phyloP scores from a whole-genome alignment of 371 early-diverging fungal species.

The Cokeromyces recurvatus region DNA sequence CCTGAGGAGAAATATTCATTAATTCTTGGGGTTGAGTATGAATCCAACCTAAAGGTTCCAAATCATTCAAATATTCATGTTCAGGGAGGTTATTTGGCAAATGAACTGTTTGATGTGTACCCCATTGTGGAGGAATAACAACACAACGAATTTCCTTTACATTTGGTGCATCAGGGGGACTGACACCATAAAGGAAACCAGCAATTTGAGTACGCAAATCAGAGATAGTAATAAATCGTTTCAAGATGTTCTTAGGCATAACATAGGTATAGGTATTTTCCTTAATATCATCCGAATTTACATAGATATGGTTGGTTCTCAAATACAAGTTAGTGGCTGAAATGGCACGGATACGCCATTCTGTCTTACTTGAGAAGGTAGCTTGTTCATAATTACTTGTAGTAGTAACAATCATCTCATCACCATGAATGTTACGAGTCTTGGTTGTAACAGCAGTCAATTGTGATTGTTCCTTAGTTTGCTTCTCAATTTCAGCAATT shows the following conservation, averaged over 20 bases:
- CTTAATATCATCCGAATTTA: conserved; percentile 90
- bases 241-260: conserved; percentile 94
- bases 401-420: conserved; percentile 97
- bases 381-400: conserved; percentile 96
- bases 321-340: conserved; percentile 91
- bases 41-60: conserved; percentile 98
- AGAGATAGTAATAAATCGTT: conserved; percentile 91
- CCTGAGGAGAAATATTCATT: conserved; percentile 88
- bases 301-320: conserved; percentile 95
- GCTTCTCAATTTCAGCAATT: conserved; percentile 96
- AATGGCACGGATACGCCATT: conserved; percentile 97
- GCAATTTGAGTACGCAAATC: conserved; percentile 95
- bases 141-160: conserved; percentile 95
- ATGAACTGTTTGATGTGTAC: conserved; percentile 91
- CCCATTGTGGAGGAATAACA: conserved; percentile 97
- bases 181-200: conserved; percentile 93
- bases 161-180: conserved; percentile 88
- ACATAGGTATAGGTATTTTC: conserved; percentile 90
- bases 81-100: conserved; percentile 86
- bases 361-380: conserved; percentile 97
- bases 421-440: conserved; percentile 96
- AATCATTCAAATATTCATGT: conserved; percentile 84
- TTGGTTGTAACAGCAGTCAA: conserved; percentile 94
- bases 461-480: conserved; percentile 88
- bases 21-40: conserved; percentile 96